phyloP scores from a whole-genome alignment of 176 grass and related monocot genomes.

The Oryza glaberrima region DNA sequence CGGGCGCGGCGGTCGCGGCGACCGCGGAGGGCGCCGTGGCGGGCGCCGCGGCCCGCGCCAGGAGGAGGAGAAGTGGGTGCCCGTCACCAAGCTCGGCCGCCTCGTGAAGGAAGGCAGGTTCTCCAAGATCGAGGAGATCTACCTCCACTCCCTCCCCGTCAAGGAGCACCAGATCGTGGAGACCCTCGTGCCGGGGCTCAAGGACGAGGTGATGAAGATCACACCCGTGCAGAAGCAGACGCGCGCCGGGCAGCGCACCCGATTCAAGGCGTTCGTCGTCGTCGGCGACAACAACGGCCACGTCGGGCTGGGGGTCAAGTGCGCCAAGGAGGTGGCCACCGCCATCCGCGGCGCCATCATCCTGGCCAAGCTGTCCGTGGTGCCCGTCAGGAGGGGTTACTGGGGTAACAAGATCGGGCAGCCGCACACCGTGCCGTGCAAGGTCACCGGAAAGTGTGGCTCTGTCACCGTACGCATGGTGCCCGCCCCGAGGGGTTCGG shows the following conservation, averaged over 20 bases:
- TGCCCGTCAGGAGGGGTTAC: constrained; percentile 78
- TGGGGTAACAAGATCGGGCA: constrained; percentile 91
- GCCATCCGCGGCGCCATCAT: constrained; percentile 91
- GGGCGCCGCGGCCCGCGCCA: constrained; percentile 41
- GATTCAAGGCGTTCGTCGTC: constrained; percentile 93
- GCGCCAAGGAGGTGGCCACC: constrained; percentile 91
- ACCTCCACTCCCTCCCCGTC: constrained; percentile 85
- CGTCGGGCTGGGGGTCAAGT: constrained; percentile 89
- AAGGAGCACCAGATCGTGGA: constrained; percentile 95
- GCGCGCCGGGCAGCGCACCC: constrained; percentile 85
- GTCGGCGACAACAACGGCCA: constrained; percentile 83
- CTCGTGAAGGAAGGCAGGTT: constrained; percentile 68
- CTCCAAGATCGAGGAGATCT: constrained; percentile 72
- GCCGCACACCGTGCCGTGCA: constrained; percentile 90
- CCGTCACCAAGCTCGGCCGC: constrained; percentile 85
- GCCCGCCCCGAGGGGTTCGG: constrained; percentile 76
- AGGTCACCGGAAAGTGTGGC: constrained; percentile 87
- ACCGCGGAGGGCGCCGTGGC: constrained; percentile 39
- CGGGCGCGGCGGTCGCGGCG: constrained; percentile 39
- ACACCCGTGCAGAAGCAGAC: constrained; percentile 91
- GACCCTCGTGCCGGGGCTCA: constrained; percentile 52
- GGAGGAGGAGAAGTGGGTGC: constrained; percentile 97
- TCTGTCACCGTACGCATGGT: constrained; percentile 91
- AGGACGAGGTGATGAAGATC: constrained; percentile 99
- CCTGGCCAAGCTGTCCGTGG: constrained; percentile 79